Percentiles rank a stretch among this genome's conserved stretches.
Evolutionary conservation across 2,329 filamentous ascomycete genomes (phyloP).

Genomic region (Pseudogymnoascus sp.): DNA sequence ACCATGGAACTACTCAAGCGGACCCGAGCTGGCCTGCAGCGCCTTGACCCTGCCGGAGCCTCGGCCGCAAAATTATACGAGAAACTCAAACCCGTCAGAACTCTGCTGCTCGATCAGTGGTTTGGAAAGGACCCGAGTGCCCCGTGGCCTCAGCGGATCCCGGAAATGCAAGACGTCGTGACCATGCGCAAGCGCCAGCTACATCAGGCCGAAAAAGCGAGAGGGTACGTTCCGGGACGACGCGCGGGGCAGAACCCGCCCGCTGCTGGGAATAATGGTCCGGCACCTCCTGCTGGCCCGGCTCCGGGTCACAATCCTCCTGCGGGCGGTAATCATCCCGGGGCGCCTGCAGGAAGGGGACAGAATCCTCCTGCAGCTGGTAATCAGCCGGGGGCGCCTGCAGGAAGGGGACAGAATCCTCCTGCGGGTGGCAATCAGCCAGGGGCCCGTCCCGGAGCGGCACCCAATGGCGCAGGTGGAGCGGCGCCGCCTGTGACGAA

Average conservation of each 20-base stretch:
- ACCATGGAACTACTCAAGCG: not conserved
- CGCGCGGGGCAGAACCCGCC: not conserved
- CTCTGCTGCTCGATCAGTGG: not conserved
- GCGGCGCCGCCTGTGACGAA: not conserved
- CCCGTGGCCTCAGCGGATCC: not conserved
- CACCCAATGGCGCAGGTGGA: not conserved
- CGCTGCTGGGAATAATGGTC: too few relatives aligned
- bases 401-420: not conserved
- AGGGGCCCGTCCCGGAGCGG: not conserved
- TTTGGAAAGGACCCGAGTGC: not conserved
- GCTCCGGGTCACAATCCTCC: not conserved
- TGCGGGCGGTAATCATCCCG: not conserved
- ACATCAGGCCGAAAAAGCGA: not conserved
- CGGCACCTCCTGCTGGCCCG: not conserved
- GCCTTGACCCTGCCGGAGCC: not conserved
- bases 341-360: not conserved
- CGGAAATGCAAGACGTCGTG: not conserved
- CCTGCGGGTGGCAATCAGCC: not conserved
- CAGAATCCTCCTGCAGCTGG: not conserved
- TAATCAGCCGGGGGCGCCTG: not conserved
- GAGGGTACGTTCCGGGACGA: too few relatives aligned
- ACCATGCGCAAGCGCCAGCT: not conserved
- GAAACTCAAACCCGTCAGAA: not conserved
- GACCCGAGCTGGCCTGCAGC: not conserved
- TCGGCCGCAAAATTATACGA: not conserved